These are phyloP conservation scores for Chaetoscypha palmicola DNA, from an alignment of 2,329 filamentous ascomycete genomes.

Conservation along the genomic window DNA sequence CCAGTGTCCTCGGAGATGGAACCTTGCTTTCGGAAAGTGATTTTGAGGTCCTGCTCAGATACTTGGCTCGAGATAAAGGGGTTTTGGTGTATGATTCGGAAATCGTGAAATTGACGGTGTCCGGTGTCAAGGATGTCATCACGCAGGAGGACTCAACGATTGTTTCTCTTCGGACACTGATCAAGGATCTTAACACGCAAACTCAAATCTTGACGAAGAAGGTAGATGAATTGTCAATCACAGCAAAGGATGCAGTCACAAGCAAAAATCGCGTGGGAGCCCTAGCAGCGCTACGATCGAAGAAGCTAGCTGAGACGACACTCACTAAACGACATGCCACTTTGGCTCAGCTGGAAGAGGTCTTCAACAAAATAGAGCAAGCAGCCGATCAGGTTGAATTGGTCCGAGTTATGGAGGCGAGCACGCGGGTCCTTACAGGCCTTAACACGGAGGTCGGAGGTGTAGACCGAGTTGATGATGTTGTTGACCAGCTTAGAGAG, in stretches of 20 bases:
- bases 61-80: conserved; percentile 60
- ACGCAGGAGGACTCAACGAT: conserved; percentile 75
- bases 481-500: conserved; percentile 68
- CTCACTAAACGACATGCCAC: conserved; percentile 66
- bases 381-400: conserved; percentile 80
- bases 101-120: conserved; percentile 66
- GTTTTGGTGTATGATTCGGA: conserved; percentile 53
- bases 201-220: conserved; percentile 60
- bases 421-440: conserved; percentile 61
- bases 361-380: conserved; percentile 76
- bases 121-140: conserved; percentile 46
- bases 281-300: conserved; percentile 70
- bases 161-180: conserved; percentile 74
- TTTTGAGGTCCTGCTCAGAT: conserved; percentile 62
- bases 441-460: conserved; percentile 76
- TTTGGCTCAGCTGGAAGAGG: conserved; percentile 73
- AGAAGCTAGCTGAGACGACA: conserved; percentile 72
- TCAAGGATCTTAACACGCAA: conserved; percentile 66
- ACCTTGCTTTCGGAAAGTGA: conserved; percentile 54
- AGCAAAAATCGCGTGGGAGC: conserved; percentile 70
- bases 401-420: conserved; percentile 74
- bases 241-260: conserved; percentile 63
- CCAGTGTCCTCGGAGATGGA: conserved; percentile 42
- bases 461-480: conserved; percentile 64
- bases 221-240: conserved; percentile 54